Evolutionary conservation across 202 grass and related monocot genomes (phyloP).

Genomic region (Digitaria exilis): DNA sequence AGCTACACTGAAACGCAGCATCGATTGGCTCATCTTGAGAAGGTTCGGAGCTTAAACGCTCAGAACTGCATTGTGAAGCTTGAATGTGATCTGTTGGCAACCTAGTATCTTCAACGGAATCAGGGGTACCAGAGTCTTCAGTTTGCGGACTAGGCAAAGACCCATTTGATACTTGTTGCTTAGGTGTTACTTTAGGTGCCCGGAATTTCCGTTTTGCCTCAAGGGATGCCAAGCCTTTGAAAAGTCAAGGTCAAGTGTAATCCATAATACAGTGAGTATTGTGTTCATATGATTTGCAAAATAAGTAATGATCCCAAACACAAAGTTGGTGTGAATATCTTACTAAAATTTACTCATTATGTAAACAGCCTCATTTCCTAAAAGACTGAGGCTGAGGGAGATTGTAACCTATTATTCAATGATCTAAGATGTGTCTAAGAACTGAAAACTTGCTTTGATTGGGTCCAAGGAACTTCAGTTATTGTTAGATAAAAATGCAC

Average conservation of each 20-base stretch:
- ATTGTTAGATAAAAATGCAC: background rate
- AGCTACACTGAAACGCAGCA: slow-evolving; percentile 39
- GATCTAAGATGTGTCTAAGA: slow-evolving; percentile 4
- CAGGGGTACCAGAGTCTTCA: slow-evolving; percentile 53
- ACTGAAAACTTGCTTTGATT: background rate
- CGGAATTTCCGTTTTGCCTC: slow-evolving; percentile 94
- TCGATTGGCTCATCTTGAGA: slow-evolving; percentile 32
- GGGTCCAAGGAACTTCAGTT: no score
- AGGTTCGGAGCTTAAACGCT: slow-evolving; percentile 38
- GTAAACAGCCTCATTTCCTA: background rate
- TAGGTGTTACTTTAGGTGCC: slow-evolving; percentile 74
- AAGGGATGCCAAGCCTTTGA: slow-evolving; percentile 83
- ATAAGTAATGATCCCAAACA: slow-evolving; percentile 8
- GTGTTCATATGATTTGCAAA: slow-evolving; percentile 8
- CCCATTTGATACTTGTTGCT: slow-evolving; percentile 47
- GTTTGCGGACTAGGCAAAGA: slow-evolving; percentile 51
- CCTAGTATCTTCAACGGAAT: slow-evolving; percentile 60
- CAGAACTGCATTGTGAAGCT: slow-evolving; percentile 54
- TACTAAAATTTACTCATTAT: background rate
- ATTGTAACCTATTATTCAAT: slow-evolving; percentile 22
- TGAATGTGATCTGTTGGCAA: slow-evolving; percentile 51
- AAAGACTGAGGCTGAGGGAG: background rate
- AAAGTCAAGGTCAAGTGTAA: slow-evolving; percentile 71
- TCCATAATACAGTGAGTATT: background rate
- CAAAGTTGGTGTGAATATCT: slow-evolving; percentile 13